These are phyloP conservation scores for Williopsis jadinii DNA, from an alignment of 1,139 yeast genomes.

Conservation along the genomic window DNA sequence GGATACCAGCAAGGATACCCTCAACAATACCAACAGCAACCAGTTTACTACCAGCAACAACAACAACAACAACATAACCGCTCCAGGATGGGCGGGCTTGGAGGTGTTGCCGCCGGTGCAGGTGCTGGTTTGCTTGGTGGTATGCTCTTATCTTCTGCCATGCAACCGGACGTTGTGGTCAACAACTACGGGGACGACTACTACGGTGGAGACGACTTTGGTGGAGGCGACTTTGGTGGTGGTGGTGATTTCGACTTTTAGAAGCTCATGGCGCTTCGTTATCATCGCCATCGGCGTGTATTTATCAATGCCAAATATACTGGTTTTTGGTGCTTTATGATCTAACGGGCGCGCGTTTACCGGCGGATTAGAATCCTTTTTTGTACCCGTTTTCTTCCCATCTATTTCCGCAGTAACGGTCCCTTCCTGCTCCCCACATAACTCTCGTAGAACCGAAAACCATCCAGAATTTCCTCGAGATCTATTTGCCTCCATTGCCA, in stretches of 20 bases:
- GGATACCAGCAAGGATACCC: slow-evolving; percentile 9
- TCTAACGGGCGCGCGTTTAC: too few relatives aligned
- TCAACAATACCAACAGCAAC: slow-evolving; percentile 21
- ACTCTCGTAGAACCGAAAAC: too few relatives aligned
- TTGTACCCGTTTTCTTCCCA: too few relatives aligned
- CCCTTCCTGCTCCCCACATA: too few relatives aligned
- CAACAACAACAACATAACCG: slow-evolving; percentile 11
- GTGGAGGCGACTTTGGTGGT: slow-evolving; percentile 22
- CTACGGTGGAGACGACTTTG: slow-evolving; percentile 18
- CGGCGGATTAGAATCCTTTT: too few relatives aligned
- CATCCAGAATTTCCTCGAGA: too few relatives aligned
- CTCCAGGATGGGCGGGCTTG: slow-evolving; percentile 30
- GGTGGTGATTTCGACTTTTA: slow-evolving; percentile 8
- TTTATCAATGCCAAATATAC: neutral
- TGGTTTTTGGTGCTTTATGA: neutral
- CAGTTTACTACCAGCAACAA: slow-evolving; percentile 23
- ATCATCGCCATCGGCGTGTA: too few relatives aligned
- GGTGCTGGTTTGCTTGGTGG: slow-evolving; percentile 84
- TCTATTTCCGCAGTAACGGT: too few relatives aligned
- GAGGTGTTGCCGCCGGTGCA: slow-evolving; percentile 44
- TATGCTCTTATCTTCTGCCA: slow-evolving; percentile 31
- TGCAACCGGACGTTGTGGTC: slow-evolving; percentile 18
- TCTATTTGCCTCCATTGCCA: too few relatives aligned
- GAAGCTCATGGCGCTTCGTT: too few relatives aligned
- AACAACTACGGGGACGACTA: slow-evolving; percentile 11